Conservation (phyloP, 2,329 filamentous ascomycete species). For the Paraphaeosphaeria sporulosa region DNA sequence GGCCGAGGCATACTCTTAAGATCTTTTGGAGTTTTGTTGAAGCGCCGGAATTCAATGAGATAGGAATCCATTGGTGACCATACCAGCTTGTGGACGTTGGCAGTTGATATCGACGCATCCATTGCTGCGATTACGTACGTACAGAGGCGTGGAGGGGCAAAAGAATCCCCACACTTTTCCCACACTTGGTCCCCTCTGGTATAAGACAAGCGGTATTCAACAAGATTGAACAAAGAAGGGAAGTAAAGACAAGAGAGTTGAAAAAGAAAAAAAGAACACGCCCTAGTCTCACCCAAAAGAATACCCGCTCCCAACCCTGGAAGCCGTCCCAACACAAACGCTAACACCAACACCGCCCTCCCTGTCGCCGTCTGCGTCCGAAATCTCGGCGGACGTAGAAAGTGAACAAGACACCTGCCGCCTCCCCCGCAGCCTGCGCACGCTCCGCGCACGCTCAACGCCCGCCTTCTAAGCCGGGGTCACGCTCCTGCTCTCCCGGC, state of each 20-base stretch:
- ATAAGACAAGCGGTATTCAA: slow-evolving; percentile 8
- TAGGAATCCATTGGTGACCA: no score
- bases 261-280: not conserved
- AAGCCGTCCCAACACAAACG: not conserved
- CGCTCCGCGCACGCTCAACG: not conserved
- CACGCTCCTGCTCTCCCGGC: slow-evolving; percentile 41
- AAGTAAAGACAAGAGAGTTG: not conserved
- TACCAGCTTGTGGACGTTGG: not conserved
- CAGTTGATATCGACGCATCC: not conserved
- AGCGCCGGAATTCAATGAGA: no score
- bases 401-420: not conserved
- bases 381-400: no score
- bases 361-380: not conserved
- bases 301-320: not conserved
- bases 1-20: no score
- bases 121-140: not conserved
- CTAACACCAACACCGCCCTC: no score
- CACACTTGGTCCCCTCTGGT: not conserved
- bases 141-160: not conserved
- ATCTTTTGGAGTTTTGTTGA: no score
- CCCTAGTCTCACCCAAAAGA: not conserved
- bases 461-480: slow-evolving; percentile 27
- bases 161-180: not conserved
- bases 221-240: not conserved
- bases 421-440: not conserved